Percentiles rank a stretch among this genome's conserved stretches.
Conservation (phyloP, 768 basidiomycete genomes). For the Agaricus subrufescens region DNA sequence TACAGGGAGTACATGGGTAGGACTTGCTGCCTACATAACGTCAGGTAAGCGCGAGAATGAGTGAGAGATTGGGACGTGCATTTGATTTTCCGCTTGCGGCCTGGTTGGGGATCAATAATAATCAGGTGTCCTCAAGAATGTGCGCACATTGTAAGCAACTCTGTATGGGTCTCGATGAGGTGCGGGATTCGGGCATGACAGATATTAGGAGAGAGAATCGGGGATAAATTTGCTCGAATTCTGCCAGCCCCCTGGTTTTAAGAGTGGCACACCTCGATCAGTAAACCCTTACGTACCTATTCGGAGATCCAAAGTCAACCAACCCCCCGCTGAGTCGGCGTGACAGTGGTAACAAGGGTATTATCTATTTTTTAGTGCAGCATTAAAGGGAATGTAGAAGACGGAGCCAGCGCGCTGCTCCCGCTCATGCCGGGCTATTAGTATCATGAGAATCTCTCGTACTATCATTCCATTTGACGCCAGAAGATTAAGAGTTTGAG, state of each 20-base stretch:
- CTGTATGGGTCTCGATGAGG: conserved; percentile 20
- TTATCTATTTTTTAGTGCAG: no score
- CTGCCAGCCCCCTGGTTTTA: not conserved
- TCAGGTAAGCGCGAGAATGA: not conserved
- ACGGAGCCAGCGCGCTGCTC: no score
- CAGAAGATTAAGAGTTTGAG: no score
- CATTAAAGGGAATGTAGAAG: no score
- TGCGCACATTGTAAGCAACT: conserved; percentile 23
- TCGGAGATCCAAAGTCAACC: not conserved
- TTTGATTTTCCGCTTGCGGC: conserved; percentile 26
- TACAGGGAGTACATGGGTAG: conserved; percentile 23
- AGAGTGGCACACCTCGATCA: not conserved
- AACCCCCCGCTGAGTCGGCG: no score
- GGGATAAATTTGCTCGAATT: not conserved
- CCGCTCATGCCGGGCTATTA: no score
- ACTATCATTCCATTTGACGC: no score
- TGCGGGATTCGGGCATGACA: conserved; percentile 10
- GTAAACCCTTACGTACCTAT: not conserved
- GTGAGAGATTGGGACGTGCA: conserved; percentile 10
- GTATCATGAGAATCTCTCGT: no score
- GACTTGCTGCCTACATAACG: conserved; percentile 19
- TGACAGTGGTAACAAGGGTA: no score
- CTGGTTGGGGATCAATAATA: conserved; percentile 1
- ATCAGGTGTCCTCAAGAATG: no score
- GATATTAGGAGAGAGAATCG: not conserved